Evolutionary conservation across 2,329 filamentous ascomycete species (phyloP).

Genomic region (Phaeophleospora eucalypticola): DNA sequence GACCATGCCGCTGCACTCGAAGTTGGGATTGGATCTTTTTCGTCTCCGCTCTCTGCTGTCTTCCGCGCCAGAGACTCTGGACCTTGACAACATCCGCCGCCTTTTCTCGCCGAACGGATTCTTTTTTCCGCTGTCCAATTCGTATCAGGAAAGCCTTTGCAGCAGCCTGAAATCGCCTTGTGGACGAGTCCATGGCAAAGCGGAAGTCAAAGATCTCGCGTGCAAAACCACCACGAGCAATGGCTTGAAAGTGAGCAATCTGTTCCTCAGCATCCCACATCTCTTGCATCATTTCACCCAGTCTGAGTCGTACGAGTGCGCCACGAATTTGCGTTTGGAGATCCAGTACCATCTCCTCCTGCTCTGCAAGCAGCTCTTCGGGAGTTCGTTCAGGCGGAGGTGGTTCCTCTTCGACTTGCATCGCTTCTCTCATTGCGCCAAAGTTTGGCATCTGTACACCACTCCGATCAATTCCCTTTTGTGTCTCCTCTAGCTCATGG

Average conservation of each 20-base stretch:
- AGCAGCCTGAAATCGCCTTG: slow-evolving; percentile 72
- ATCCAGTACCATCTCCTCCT: slow-evolving; percentile 67
- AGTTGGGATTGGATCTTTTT: slow-evolving; percentile 46
- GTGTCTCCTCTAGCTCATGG: slow-evolving; percentile 93
- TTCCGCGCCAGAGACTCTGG: slow-evolving; percentile 74
- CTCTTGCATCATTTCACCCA: slow-evolving; percentile 79
- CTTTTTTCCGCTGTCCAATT: slow-evolving; percentile 56
- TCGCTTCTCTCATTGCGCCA: slow-evolving; percentile 92
- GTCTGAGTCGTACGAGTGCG: slow-evolving; percentile 68
- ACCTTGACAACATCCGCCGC: slow-evolving; percentile 65
- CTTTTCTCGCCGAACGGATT: slow-evolving; percentile 68
- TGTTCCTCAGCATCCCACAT: slow-evolving; percentile 82
- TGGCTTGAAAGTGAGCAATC: slow-evolving; percentile 77
- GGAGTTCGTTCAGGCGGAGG: slow-evolving; percentile 79
- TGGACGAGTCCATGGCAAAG: slow-evolving; percentile 76
- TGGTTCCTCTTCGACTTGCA: slow-evolving; percentile 77
- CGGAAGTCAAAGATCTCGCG: slow-evolving; percentile 79
- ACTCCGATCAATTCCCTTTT: slow-evolving; percentile 93
- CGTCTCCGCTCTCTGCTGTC: slow-evolving; percentile 48
- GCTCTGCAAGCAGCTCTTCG: slow-evolving; percentile 77
- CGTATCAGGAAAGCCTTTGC: slow-evolving; percentile 73
- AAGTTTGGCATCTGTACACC: slow-evolving; percentile 97
- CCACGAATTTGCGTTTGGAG: slow-evolving; percentile 84
- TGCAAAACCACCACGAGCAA: slow-evolving; percentile 81
- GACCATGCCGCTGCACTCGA: slow-evolving; percentile 42